Conservation (phyloP, 1,284 basidiomycete genomes). For the Leucoagaricus sp. region DNA sequence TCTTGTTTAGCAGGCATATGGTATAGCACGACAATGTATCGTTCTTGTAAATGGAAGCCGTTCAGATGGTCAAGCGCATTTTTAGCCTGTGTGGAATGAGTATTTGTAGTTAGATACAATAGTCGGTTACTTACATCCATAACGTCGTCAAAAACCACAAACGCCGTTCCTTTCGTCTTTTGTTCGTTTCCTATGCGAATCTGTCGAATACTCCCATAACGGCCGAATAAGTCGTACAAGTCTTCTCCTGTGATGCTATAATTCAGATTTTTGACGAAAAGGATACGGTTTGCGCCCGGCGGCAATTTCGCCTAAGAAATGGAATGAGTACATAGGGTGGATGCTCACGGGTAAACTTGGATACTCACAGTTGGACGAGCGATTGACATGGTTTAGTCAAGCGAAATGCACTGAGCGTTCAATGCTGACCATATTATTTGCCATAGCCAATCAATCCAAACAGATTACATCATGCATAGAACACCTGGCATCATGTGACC, state of each 20-base stretch:
- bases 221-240: slow-evolving; percentile 96
- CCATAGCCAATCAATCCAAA: neutral
- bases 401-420: neutral
- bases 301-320: slow-evolving; percentile 71
- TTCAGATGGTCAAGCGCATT: slow-evolving; percentile 96
- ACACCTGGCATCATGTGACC: neutral
- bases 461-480: neutral
- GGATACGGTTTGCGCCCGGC: slow-evolving; percentile 81
- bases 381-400: slow-evolving; percentile 49
- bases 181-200: slow-evolving; percentile 90
- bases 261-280: slow-evolving; percentile 90
- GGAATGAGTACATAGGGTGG: slow-evolving; percentile 1
- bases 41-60: slow-evolving; percentile 97
- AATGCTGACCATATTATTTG: neutral
- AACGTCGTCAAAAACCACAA: slow-evolving; percentile 89
- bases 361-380: slow-evolving; percentile 62
- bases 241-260: slow-evolving; percentile 95
- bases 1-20: slow-evolving; percentile 97
- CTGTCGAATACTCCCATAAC: slow-evolving; percentile 96
- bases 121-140: slow-evolving; percentile 71
- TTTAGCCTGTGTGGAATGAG: slow-evolving; percentile 65
- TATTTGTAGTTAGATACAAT: neutral
- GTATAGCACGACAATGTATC: slow-evolving; percentile 97
- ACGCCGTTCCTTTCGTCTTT: slow-evolving; percentile 96
- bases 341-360: slow-evolving; percentile 8